phyloP scores from a whole-genome alignment of 2,329 filamentous ascomycete genomes.

The Alternaria sp. region DNA sequence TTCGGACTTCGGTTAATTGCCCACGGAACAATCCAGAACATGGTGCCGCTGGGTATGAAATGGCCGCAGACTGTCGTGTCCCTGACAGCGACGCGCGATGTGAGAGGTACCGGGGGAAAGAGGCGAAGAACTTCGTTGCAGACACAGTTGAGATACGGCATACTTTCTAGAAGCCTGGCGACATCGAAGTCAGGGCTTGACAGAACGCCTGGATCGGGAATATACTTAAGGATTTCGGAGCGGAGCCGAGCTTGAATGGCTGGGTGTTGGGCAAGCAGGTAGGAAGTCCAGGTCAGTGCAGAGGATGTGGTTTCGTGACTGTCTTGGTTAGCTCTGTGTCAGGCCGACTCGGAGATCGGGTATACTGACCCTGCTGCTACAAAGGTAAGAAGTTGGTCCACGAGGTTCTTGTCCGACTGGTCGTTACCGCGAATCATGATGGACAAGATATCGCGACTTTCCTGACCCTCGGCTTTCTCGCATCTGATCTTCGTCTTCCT shows the following conservation, averaged over 20 bases:
- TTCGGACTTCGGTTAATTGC: conserved; percentile 54
- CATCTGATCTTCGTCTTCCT: conserved; percentile 54
- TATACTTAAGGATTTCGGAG: conserved; percentile 68
- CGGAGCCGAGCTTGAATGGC: conserved; percentile 73
- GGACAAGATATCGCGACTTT: conserved; percentile 55
- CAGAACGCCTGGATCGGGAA: conserved; percentile 58
- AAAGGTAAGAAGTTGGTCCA: conserved; percentile 66
- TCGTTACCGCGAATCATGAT: conserved; percentile 62
- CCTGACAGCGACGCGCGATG: conserved; percentile 42
- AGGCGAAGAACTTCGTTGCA: conserved; percentile 55
- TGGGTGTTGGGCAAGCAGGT: conserved; percentile 72
- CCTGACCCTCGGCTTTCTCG: conserved; percentile 39
- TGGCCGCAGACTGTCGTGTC: conserved; percentile 46
- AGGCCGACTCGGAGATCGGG: neutral
- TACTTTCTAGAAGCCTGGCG: conserved; percentile 53
- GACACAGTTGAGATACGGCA: conserved; percentile 58
- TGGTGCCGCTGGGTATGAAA: conserved; percentile 52
- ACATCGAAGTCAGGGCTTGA: conserved; percentile 34
- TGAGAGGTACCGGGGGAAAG: conserved; percentile 51
- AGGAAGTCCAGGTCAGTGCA: conserved; percentile 78
- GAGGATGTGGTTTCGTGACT: conserved; percentile 80
- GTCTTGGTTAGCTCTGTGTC: neutral
- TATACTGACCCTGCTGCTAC: conserved; percentile 61
- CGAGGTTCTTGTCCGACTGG: conserved; percentile 63
- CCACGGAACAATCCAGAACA: conserved; percentile 52